Evolutionary conservation across 306 rosid genomes (phyloP), one percentile per base, ranked within the genome.

Genomic region (peach (Prunus persica)): DNA sequence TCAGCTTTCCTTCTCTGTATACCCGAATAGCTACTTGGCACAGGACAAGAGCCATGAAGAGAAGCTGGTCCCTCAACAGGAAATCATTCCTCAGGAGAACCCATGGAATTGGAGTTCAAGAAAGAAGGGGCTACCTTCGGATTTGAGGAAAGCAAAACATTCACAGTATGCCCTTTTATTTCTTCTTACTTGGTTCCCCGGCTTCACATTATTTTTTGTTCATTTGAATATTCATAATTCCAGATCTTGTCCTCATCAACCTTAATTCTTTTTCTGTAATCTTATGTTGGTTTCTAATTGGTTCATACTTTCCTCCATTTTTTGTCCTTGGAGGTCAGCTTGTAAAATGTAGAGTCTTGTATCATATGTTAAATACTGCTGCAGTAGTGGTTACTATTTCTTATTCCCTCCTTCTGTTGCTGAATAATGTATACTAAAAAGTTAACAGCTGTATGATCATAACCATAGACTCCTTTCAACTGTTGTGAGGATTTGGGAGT

Each of bases 61-160:
- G 84, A 85, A 89, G 83, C 84, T 95, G 97, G 97, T 88, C 99
- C 4, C 73, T 90, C 64, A 92, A 87, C 79, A 84, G 87, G 87
- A 95, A 88, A 74, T 92, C 97, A 51, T 82, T 89, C 78, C 88
- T 88, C 16, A 90, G 67, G 80, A 87, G 92, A 87, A 74, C 88
- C 55, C 61, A 73, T 57, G 80, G 77, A 63, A 67, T 73, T 38
- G 89, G 79, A 28, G 83, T 62, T 74, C 84, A 85, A 58, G 87
- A 83, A 27, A 83, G 90, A 78, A 84, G 86, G 54, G 93, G 97
- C 60, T 95, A 95, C 85, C 97, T 92, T 78, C 88, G 95, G 80
- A 89, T 95, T 63, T 95, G 81, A 90, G 34, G 22, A 50, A 72
- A 41, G 6, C 60, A 55, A 19, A 67, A 47, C 56, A 78, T 34